Evolutionary conservation across 768 basidiomycete genomes (phyloP).

Genomic region (Mycena rosella): DNA sequence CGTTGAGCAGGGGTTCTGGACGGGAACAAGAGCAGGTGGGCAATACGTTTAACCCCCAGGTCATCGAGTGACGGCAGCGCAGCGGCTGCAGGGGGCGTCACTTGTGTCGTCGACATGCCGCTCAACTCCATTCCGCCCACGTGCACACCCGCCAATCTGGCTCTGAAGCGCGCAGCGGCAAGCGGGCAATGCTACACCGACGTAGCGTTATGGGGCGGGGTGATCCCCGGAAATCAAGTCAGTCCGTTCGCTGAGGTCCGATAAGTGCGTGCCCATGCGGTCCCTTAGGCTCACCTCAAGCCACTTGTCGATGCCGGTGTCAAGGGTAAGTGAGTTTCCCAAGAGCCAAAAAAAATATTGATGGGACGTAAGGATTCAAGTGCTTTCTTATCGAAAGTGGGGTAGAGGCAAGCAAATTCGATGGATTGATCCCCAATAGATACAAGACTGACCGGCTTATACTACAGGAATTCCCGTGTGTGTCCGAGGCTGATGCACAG

Average conservation of each 20-base stretch:
- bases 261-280: not conserved
- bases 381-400: constrained; percentile 97
- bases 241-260: constrained; percentile 27
- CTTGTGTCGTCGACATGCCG: constrained; percentile 97
- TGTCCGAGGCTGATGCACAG: constrained; percentile 75
- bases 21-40: constrained; percentile 80
- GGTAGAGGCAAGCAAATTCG: constrained; percentile 77
- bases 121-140: constrained; percentile 98
- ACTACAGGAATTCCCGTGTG: constrained; percentile 90
- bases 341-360: not conserved
- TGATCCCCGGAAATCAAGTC: constrained; percentile 92
- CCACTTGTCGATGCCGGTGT: constrained; percentile 86
- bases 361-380: constrained; percentile 46
- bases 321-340: constrained; percentile 95
- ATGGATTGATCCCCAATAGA: constrained; percentile 12
- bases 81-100: constrained; percentile 94
- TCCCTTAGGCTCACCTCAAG: constrained; percentile 71
- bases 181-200: constrained; percentile 81
- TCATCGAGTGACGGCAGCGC: not conserved
- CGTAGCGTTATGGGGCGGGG: constrained; percentile 95
- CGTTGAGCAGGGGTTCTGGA: constrained; percentile 90
- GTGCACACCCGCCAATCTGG: constrained; percentile 83
- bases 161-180: constrained; percentile 79
- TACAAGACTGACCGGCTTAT: constrained; percentile 2
- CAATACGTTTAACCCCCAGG: not conserved